Percentiles rank a stretch among this genome's conserved stretches.
Conservation (phyloP, 1,284 basidiomycete species). For the Tylopilus sp. region DNA sequence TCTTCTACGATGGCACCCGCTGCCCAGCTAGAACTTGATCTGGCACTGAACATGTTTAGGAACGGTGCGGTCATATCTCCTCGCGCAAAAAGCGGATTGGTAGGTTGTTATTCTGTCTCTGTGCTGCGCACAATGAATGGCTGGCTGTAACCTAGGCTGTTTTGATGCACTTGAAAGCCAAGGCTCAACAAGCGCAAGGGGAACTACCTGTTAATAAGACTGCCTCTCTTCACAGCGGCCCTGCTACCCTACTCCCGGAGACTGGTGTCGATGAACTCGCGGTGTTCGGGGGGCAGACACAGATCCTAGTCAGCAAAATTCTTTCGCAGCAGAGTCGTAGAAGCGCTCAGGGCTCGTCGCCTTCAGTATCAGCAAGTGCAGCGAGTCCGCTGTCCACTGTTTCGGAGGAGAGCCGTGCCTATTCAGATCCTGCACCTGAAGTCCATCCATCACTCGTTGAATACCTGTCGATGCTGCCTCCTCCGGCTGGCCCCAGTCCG, state of each 20-base stretch:
- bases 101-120: slow-evolving; percentile 28
- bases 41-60: slow-evolving; percentile 53
- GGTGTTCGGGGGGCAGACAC: slow-evolving; percentile 61
- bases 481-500: slow-evolving; percentile 23
- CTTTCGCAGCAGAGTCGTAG: slow-evolving; percentile 35
- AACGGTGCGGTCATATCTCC: slow-evolving; percentile 46
- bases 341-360: slow-evolving; percentile 14
- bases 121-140: not conserved
- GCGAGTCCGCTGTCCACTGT: slow-evolving; percentile 23
- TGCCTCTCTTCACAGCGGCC: slow-evolving; percentile 17
- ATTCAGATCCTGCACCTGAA: slow-evolving; percentile 39
- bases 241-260: slow-evolving; percentile 35
- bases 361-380: slow-evolving; percentile 21
- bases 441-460: slow-evolving; percentile 57
- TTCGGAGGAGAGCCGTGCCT: slow-evolving; percentile 28
- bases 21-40: slow-evolving; percentile 53
- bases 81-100: slow-evolving; percentile 49
- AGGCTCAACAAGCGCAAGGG: slow-evolving; percentile 44
- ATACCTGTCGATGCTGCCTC: slow-evolving; percentile 41
- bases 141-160: slow-evolving; percentile 38
- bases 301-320: slow-evolving; percentile 52
- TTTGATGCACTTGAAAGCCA: slow-evolving; percentile 44
- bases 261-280: slow-evolving; percentile 61
- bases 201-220: slow-evolving; percentile 40
- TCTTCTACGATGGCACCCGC: slow-evolving; percentile 55